Conservation (phyloP, 768 basidiomycete genomes). For the Piloderma croceum region DNA sequence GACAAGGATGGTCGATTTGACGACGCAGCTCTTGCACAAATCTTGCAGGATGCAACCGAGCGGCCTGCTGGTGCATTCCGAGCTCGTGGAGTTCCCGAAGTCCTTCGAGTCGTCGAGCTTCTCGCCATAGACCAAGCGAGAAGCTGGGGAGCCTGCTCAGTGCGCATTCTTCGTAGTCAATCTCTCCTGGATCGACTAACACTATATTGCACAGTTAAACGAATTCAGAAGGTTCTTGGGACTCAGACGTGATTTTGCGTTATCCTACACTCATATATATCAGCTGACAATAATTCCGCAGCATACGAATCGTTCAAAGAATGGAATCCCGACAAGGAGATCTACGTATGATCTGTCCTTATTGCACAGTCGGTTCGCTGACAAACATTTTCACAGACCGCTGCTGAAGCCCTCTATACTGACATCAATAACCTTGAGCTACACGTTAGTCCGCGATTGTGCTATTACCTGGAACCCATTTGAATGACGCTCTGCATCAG, state of each 20-base stretch:
- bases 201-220: constrained; percentile 34
- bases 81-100: constrained; percentile 42
- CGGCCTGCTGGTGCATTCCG: constrained; percentile 41
- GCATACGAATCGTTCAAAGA: constrained; percentile 45
- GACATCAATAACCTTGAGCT: constrained; percentile 36
- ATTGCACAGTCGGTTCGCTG: background rate
- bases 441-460: constrained; percentile 15
- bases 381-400: constrained; percentile 13
- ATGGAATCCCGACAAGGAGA: constrained; percentile 46
- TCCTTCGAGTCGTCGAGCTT: constrained; percentile 48
- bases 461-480: background rate
- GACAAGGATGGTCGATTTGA: constrained; percentile 13
- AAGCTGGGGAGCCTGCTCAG: constrained; percentile 48
- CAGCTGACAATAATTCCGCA: constrained; percentile 7
- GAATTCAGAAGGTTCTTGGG: constrained; percentile 50
- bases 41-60: constrained; percentile 43
- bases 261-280: background rate
- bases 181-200: background rate
- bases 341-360: constrained; percentile 28
- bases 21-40: constrained; percentile 29
- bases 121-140: constrained; percentile 51
- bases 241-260: constrained; percentile 31
- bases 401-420: constrained; percentile 29
- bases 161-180: constrained; percentile 5
- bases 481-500: constrained; percentile 6